phyloP scores from a whole-genome alignment of 108 stramenopile genomes.

The Hondaea fermentalgiana region DNA sequence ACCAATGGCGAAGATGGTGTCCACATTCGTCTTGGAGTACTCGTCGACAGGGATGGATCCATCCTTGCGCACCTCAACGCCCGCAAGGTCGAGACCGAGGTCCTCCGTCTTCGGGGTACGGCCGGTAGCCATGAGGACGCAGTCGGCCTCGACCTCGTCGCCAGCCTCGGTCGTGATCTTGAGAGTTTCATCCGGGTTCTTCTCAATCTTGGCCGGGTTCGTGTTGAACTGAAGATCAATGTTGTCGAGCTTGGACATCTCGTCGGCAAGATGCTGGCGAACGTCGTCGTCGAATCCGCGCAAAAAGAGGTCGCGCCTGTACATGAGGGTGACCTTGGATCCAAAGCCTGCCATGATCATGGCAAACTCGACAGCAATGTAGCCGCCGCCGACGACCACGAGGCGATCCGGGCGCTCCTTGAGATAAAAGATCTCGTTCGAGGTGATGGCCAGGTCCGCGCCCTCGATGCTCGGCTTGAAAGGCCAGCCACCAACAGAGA shows the following conservation, averaged over 20 bases:
- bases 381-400: slow-evolving; percentile 90
- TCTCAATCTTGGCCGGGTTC: slow-evolving; percentile 50
- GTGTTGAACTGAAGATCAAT: slow-evolving; percentile 60
- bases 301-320: slow-evolving; percentile 49
- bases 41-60: slow-evolving; percentile 69
- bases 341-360: slow-evolving; percentile 76
- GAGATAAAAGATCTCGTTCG: slow-evolving; percentile 87
- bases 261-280: slow-evolving; percentile 48
- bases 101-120: slow-evolving; percentile 56
- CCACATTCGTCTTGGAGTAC: slow-evolving; percentile 66
- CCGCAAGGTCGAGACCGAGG: slow-evolving; percentile 57
- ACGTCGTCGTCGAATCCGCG: slow-evolving; percentile 65
- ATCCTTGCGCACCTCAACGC: slow-evolving; percentile 38
- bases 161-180: slow-evolving; percentile 49
- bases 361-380: slow-evolving; percentile 88
- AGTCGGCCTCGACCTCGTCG: slow-evolving; percentile 46
- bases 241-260: slow-evolving; percentile 52
- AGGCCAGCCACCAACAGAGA: slow-evolving; percentile 82
- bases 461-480: slow-evolving; percentile 57
- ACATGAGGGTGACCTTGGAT: slow-evolving; percentile 65
- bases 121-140: slow-evolving; percentile 70
- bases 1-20: slow-evolving; percentile 74
- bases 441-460: slow-evolving; percentile 58
- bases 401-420: slow-evolving; percentile 66
- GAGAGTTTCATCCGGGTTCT: slow-evolving; percentile 55